phyloP scores from a whole-genome alignment of 257 asterid genomes.

The Petunia axillaris region DNA sequence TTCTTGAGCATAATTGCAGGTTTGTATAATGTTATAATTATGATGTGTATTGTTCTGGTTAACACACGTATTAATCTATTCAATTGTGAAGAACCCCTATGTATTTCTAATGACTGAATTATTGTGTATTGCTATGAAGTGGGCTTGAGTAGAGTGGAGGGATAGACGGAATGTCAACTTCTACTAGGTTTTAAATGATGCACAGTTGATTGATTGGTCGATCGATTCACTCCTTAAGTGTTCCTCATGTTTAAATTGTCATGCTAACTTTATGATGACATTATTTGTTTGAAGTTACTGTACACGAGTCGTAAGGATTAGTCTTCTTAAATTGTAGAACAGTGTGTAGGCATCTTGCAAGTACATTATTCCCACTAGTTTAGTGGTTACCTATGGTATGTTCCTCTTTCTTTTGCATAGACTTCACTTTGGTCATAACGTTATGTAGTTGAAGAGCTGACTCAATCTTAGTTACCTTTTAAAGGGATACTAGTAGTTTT shows the following conservation, averaged over 20 bases:
- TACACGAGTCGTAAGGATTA: too few species aligned
- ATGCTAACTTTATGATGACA: neutral
- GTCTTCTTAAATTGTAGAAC: neutral
- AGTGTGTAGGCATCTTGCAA: neutral
- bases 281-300: neutral
- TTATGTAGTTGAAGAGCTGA: neutral
- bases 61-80: neutral
- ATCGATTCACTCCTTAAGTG: neutral
- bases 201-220: neutral
- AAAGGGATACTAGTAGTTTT: constrained; percentile 15
- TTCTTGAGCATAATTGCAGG: neutral
- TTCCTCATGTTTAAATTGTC: neutral
- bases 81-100: neutral
- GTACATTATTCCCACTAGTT: neutral
- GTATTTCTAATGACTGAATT: neutral
- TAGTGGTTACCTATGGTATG: neutral
- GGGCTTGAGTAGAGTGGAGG: too few species aligned
- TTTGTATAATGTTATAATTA: neutral
- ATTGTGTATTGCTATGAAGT: neutral
- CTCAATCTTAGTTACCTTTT: neutral
- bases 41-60: neutral
- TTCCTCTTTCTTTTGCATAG: constrained; percentile 10
- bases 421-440: neutral
- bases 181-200: too few species aligned
- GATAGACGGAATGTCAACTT: too few species aligned